A percentile compares a stretch with the other conserved stretches of the same genome.
Evolutionary conservation across 805 yeast genomes (phyloP).

Genomic region (Pichia eremophila): DNA sequence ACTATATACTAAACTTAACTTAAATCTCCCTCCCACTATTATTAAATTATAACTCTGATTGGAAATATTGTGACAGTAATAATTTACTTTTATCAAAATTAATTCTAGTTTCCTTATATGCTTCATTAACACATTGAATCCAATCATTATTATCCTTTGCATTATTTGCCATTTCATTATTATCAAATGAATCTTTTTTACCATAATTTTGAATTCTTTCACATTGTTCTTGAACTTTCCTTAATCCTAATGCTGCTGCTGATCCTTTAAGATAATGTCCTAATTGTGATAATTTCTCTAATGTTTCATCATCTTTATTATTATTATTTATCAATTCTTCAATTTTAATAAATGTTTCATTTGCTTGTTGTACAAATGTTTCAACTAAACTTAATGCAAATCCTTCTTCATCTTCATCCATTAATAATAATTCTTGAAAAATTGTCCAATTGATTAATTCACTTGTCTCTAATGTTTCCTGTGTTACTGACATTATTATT

Average conservation of each 20-base stretch:
- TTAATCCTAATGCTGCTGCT: constrained; percentile 87
- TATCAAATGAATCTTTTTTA: constrained; percentile 29
- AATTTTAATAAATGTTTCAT: constrained; percentile 66
- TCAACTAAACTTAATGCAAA: constrained; percentile 70
- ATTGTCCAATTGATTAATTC: constrained; percentile 84
- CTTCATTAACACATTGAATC: constrained; percentile 40
- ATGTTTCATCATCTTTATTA: constrained; percentile 25
- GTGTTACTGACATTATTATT: constrained; percentile 19
- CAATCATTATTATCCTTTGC: constrained; percentile 27
- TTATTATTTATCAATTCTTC: constrained; percentile 35
- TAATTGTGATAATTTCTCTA: constrained; percentile 55
- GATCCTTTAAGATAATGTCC: constrained; percentile 96
- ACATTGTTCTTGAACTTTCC: constrained; percentile 75
- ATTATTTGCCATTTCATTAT: constrained; percentile 17
- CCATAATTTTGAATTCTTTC: constrained; percentile 92
- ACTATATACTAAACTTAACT: no score
- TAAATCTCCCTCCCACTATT: no score
- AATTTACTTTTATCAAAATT: constrained; percentile 42
- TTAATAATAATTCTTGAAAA: constrained; percentile 75
- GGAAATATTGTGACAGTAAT: constrained; percentile 45
- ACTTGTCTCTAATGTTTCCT: constrained; percentile 29
- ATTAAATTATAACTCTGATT: constrained; percentile 7
- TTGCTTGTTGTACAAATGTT: constrained; percentile 86
- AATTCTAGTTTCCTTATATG: constrained; percentile 40
- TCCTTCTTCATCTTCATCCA: constrained; percentile 96